Evolutionary conservation across 1,139 yeast species (phyloP).

Genomic region (Debaryomycetaceae sp.): DNA sequence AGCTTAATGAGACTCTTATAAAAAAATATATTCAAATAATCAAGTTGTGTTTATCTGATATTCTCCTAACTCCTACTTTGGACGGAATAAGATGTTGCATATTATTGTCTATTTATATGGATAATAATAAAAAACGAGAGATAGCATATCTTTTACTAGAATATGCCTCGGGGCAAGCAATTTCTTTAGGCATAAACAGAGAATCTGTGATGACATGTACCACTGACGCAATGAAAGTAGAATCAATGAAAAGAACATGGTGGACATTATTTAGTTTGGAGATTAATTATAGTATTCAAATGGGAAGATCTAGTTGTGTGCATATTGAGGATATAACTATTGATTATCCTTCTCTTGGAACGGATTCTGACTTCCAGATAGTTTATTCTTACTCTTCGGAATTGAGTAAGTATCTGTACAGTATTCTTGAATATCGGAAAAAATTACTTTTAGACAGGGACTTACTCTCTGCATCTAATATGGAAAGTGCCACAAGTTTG

Average conservation of each 20-base stretch:
- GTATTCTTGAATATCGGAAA: neutral
- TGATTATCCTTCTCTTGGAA: constrained; percentile 1
- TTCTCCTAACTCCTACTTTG: constrained; percentile 37
- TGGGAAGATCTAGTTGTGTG: constrained; percentile 14
- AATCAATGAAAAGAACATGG: constrained; percentile 12
- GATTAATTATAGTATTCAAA: constrained; percentile 8
- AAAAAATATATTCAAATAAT: constrained; percentile 20
- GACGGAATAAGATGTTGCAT: constrained; percentile 40
- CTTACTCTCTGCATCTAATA: neutral
- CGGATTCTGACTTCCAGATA: neutral
- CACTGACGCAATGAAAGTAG: constrained; percentile 5
- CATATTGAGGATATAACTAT: neutral
- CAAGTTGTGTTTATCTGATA: constrained; percentile 37
- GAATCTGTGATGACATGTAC: constrained; percentile 21
- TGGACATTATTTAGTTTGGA: constrained; percentile 14
- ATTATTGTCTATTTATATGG: constrained; percentile 37
- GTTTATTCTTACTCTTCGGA: neutral
- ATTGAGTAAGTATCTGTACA: neutral
- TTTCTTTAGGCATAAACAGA: constrained; percentile 43
- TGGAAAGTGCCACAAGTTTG: neutral
- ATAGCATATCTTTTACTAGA: constrained; percentile 41
- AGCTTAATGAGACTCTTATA: constrained; percentile 14
- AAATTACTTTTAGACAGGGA: neutral
- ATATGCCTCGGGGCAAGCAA: constrained; percentile 41
- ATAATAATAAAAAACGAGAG: constrained; percentile 41